Base-by-base conservation (phyloP, 192 early-diverging fungal genomes). In the Podila minutissima region DNA sequence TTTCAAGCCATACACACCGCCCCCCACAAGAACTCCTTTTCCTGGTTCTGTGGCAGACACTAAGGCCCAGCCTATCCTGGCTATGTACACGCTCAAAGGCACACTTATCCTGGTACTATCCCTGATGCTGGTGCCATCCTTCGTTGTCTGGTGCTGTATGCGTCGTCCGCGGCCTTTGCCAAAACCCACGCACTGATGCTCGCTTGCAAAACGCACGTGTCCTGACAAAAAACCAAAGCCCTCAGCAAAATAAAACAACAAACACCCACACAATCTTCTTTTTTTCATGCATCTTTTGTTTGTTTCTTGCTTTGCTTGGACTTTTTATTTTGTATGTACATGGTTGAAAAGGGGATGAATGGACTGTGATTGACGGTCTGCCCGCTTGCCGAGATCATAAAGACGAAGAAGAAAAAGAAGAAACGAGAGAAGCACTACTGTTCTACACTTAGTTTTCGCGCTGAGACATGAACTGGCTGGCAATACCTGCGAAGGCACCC, bases 141-240 rank as follows among this genome's bases (percentile, higher is more conserved):
- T 81, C 70, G 59, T 81, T 66, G 69, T 81, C 17, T 81, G 71
- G 71, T 73, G 65, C 31, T 81, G 71, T 17, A 73, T 73, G 71
- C 70, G 77, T 33, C 65, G 71, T 13, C 20, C 58, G 3, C 59
- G 38, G 5, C 59, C 31, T 10, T n/a, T 17, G 0, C 46, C 20
- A 20, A 63, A 63, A 6, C 13, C 33, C 3, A 7, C 15, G 33
- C 12, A 33, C 28, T n/a, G 35, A 38, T 35, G 8, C 17, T 32
- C 20, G 0, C 28, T 17, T 13, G 29, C 1, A 17, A 46, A 48
- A 8, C 49, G 17, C 15, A 46, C 41, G 12, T 55, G 26, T 15
- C 20, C 10, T 6, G 12, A 24, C 33, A 1, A 58, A 1, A 58
- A 13, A 24, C 11, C 2, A 53, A 62, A 66, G 62, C 24, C 29